Evolutionary conservation across 2,329 filamentous ascomycete genomes (phyloP).

Genomic region (Hypomyces perniciosus): DNA sequence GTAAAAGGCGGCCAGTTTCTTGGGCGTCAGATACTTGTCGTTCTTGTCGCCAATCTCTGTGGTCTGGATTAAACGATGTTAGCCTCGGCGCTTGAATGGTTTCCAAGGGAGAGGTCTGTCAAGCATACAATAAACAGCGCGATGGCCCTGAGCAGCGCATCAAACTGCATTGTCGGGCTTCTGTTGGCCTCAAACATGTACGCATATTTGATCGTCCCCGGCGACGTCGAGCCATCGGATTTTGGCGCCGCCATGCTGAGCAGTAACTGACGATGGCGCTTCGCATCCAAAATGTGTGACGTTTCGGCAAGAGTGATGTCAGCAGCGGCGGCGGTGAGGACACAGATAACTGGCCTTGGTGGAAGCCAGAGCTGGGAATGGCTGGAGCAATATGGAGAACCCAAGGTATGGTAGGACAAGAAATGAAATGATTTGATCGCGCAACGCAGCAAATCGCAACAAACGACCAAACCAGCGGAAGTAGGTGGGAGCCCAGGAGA

Average conservation of each 20-base stretch:
- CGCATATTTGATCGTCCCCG: slow-evolving; percentile 44
- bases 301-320: not conserved
- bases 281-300: slow-evolving; percentile 9
- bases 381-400: not conserved
- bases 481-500: not conserved
- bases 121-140: slow-evolving; percentile 63
- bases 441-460: not conserved
- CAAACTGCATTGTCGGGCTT: slow-evolving; percentile 58
- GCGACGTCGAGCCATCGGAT: slow-evolving; percentile 17
- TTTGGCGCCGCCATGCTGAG: slow-evolving; percentile 19
- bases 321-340: not conserved
- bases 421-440: too few relatives aligned
- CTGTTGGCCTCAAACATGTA: slow-evolving; percentile 65
- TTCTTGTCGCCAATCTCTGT: slow-evolving; percentile 53
- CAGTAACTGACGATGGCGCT: not conserved
- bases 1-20: slow-evolving; percentile 73
- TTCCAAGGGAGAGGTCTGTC: not conserved
- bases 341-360: slow-evolving; percentile 1
- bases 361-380: not conserved
- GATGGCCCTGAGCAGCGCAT: slow-evolving; percentile 63
- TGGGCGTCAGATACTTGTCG: slow-evolving; percentile 50
- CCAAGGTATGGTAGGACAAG: too few relatives aligned
- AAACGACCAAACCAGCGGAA: not conserved
- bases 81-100: slow-evolving; percentile 8
- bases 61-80: slow-evolving; percentile 36